Percentiles rank a stretch among this genome's conserved stretches.
Evolutionary conservation across 495 filamentous ascomycete species (phyloP).

Genomic region (Astrocystis sublimbata): DNA sequence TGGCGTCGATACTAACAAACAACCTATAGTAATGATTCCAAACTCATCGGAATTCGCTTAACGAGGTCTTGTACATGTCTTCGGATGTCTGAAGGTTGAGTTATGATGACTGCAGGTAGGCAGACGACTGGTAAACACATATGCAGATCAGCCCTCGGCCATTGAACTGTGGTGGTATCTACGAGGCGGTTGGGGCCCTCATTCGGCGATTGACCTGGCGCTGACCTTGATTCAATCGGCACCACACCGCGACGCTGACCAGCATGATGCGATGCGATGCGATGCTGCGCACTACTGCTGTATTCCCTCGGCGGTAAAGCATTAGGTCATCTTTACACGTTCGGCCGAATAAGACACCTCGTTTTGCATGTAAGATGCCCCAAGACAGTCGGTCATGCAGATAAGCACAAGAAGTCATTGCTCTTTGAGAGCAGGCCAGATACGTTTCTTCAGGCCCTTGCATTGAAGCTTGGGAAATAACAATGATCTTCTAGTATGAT

Average conservation of each 20-base stretch:
- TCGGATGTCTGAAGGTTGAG: not conserved
- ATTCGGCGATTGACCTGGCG: constrained; percentile 1
- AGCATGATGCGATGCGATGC: constrained; percentile 1
- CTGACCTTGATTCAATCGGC: constrained; percentile 1
- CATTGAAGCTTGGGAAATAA: not conserved
- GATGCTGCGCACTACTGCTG: not conserved
- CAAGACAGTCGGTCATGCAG: constrained; percentile 7
- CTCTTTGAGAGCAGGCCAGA: not conserved
- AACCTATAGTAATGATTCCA: not conserved
- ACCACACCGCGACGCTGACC: constrained; percentile 1
- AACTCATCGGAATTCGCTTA: not conserved
- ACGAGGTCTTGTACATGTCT: not conserved
- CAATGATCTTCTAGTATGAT: not conserved
- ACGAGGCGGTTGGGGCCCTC: not conserved
- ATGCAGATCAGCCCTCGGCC: not conserved
- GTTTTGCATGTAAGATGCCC: not conserved
- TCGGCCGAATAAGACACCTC: not conserved
- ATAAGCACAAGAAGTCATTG: not conserved
- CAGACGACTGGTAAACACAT: not conserved
- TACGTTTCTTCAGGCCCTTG: not conserved
- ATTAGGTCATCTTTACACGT: constrained; percentile 15
- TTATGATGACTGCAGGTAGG: not conserved
- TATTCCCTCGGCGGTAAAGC: constrained; percentile 3
- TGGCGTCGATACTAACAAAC: not conserved
- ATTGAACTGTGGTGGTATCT: constrained; percentile 7